These are phyloP conservation scores for Cytospora chrysosperma DNA, from an alignment of 2,329 filamentous ascomycete genomes.

Conservation along the genomic window DNA sequence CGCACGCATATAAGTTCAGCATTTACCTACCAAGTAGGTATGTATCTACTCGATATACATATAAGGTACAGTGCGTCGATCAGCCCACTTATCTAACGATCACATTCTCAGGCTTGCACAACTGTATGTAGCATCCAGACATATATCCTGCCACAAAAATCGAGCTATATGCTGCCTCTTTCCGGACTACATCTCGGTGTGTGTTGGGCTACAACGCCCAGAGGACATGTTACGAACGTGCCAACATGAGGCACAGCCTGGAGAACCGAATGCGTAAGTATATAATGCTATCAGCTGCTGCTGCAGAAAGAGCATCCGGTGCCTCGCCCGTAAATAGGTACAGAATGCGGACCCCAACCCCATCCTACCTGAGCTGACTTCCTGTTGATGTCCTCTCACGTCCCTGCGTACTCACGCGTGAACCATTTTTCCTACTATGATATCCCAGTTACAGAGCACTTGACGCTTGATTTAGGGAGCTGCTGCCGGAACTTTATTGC, in stretches of 20 bases:
- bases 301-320: neutral
- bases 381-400: neutral
- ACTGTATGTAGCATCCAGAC: neutral
- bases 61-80: neutral
- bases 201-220: neutral
- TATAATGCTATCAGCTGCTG: neutral
- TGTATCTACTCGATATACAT: neutral
- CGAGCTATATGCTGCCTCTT: neutral
- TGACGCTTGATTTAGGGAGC: neutral
- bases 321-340: neutral
- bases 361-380: neutral
- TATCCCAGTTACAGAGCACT: neutral
- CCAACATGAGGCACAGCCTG: neutral
- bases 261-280: neutral
- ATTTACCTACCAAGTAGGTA: neutral
- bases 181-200: neutral
- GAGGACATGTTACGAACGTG: neutral
- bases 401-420: neutral
- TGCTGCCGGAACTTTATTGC: neutral
- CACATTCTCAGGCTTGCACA: neutral
- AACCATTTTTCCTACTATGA: neutral
- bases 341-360: neutral
- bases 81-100: neutral
- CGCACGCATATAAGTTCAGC: neutral
- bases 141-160: neutral